Evolutionary conservation across 139 green algal species (phyloP).

Genomic region (Chlorella sp.): DNA sequence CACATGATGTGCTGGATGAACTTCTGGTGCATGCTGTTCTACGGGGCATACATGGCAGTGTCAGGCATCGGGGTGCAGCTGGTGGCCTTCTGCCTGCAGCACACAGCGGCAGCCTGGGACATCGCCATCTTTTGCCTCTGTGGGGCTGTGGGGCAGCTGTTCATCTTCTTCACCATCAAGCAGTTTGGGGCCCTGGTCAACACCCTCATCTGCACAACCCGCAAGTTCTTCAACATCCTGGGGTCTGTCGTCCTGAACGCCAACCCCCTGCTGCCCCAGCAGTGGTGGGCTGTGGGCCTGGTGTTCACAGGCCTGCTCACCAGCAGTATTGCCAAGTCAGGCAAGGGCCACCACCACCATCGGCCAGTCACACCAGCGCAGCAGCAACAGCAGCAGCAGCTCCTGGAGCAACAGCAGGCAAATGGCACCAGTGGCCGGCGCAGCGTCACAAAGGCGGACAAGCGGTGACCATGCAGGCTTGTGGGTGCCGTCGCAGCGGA

Average conservation of each 20-base stretch:
- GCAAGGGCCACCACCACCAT: no score
- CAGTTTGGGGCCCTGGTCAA: slow-evolving; percentile 84
- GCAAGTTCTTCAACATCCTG: slow-evolving; percentile 91
- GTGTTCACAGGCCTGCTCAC: slow-evolving; percentile 90
- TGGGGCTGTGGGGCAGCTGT: slow-evolving; percentile 88
- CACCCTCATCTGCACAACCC: slow-evolving; percentile 92
- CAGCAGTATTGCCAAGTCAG: no score
- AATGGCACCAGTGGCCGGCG: no score
- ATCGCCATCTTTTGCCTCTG: slow-evolving; percentile 89
- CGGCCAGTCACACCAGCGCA: no score
- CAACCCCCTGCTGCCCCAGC: slow-evolving; percentile 70
- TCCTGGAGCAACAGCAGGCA: no score
- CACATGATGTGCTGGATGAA: slow-evolving; percentile 99
- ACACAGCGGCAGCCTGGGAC: slow-evolving; percentile 67
- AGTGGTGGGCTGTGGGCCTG: slow-evolving; percentile 85
- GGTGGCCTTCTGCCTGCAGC: slow-evolving; percentile 57
- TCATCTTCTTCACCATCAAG: slow-evolving; percentile 97
- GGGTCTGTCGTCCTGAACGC: slow-evolving; percentile 7
- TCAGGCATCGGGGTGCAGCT: not conserved
- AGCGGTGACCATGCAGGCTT: no score
- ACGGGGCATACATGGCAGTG: slow-evolving; percentile 65
- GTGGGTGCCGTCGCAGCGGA: no score
- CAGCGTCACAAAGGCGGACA: no score
- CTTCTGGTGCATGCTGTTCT: slow-evolving; percentile 81
- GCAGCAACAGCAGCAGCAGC: no score